phyloP scores from a whole-genome alignment of 1,139 yeast species.

The Candida glucosophila region DNA sequence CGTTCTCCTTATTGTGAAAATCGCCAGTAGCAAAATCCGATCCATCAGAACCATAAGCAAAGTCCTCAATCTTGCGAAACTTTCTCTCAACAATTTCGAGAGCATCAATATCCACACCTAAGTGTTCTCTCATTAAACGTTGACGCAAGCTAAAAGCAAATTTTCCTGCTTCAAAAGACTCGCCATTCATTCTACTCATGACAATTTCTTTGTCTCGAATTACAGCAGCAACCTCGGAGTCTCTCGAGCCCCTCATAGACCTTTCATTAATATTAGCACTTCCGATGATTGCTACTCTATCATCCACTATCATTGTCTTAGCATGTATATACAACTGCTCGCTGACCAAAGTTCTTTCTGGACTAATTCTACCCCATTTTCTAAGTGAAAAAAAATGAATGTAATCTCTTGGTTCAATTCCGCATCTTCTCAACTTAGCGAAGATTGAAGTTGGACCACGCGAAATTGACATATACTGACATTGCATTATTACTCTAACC shows the following conservation, averaged over 20 bases:
- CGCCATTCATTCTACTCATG: slow-evolving; percentile 71
- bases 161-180: slow-evolving; percentile 70
- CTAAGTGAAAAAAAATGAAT: slow-evolving; percentile 87
- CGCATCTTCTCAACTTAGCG: slow-evolving; percentile 68
- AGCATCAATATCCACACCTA: slow-evolving; percentile 87
- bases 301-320: slow-evolving; percentile 89
- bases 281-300: slow-evolving; percentile 86
- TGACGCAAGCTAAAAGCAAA: slow-evolving; percentile 87
- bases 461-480: slow-evolving; percentile 89
- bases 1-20: slow-evolving; percentile 23
- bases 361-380: slow-evolving; percentile 93
- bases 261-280: slow-evolving; percentile 95
- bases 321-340: slow-evolving; percentile 95
- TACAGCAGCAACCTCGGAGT: slow-evolving; percentile 87
- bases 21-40: slow-evolving; percentile 33
- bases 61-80: slow-evolving; percentile 49
- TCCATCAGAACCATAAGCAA: slow-evolving; percentile 42
- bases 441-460: slow-evolving; percentile 87
- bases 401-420: slow-evolving; percentile 84
- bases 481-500: slow-evolving; percentile 91
- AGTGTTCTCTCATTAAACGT: slow-evolving; percentile 91
- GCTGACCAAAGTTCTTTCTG: slow-evolving; percentile 63
- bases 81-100: slow-evolving; percentile 78
- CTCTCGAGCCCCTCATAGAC: slow-evolving; percentile 88
- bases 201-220: slow-evolving; percentile 77